Base-by-base conservation (phyloP, 179 eudicot genomes). In the Sideroxylon spinosum region DNA sequence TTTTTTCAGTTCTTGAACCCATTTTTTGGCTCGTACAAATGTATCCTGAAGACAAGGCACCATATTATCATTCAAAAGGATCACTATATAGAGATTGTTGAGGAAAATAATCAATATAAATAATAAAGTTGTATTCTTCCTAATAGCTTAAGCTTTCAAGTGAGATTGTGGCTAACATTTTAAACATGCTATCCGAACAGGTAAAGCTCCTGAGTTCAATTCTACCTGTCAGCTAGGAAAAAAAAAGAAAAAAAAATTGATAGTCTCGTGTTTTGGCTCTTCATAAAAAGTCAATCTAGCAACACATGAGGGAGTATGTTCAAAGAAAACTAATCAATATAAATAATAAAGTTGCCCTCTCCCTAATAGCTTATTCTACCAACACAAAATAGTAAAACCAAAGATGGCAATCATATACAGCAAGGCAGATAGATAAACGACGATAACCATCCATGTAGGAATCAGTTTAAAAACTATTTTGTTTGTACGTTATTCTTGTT, bases 1-100 rank as follows among this genome's bases (percentile, higher is more conserved):
- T 76, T 84, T 86, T 74, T 88, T 93, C 84, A 91, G 78, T 85
- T 91, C 94, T 72, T 84, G 86, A 76, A 88, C 88, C 97, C 94
- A 91, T 80, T 78, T 86, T 82, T 89, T 89, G 17, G 94, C 92
- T 80, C 86, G 89, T 73, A 75, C 85, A 77, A 92, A 92, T 59
- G 97, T 87, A 50, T 81, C 88, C 97, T 92, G 78, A 72, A 84
- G 67, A 84, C 46, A 81, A 63, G 78, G 25, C 32, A 78, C 29
- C 49, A 25, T 4, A 70, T 49, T 25, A 26, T 26, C 19, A 50
- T 23, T 61, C 56, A 26, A 7, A 62, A 48, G 11, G 10, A 20
- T 28, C 49, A 23, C 55, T 19, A 10, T 25, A 37, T 16, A 32
- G 20, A 26, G 37, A 49, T 53, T 67, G 20, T 29, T 13, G 2